phyloP scores from a whole-genome alignment of 176 grass and related monocot species.

The Phragmites australis region DNA sequence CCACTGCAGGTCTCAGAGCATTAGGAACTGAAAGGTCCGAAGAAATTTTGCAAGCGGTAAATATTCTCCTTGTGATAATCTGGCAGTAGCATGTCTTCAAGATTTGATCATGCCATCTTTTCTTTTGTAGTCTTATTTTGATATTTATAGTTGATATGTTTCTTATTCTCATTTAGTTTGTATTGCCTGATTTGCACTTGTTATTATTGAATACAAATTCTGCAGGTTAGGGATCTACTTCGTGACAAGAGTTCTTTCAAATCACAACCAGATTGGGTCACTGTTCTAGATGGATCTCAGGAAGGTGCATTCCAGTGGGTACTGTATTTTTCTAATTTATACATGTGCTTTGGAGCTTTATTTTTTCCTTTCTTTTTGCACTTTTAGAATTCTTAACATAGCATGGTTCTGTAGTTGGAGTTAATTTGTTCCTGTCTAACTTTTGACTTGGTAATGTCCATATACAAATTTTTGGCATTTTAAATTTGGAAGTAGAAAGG shows the following conservation, averaged over 20 bases:
- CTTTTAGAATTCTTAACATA: not conserved
- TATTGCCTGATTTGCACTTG: not conserved
- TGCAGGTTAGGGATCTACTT: slow-evolving; percentile 89
- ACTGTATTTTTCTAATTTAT: slow-evolving; percentile 34
- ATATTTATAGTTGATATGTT: not conserved
- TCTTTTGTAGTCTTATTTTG: slow-evolving; percentile 21
- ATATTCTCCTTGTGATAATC: slow-evolving; percentile 34
- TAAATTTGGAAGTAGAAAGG: slow-evolving; percentile 30
- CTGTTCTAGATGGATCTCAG: slow-evolving; percentile 92
- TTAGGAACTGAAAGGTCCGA: slow-evolving; percentile 81
- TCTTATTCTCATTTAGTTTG: not conserved
- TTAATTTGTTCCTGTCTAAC: not conserved
- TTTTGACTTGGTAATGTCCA: slow-evolving; percentile 7
- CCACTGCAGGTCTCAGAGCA: slow-evolving; percentile 94
- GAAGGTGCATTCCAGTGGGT: slow-evolving; percentile 99
- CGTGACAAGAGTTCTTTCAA: slow-evolving; percentile 84
- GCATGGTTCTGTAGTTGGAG: slow-evolving; percentile 5
- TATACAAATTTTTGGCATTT: not conserved
- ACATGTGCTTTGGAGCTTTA: not conserved
- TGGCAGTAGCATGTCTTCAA: slow-evolving; percentile 28
- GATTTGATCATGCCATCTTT: slow-evolving; percentile 15
- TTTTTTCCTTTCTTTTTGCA: not conserved
- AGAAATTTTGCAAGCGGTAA: slow-evolving; percentile 95
- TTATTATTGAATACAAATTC: slow-evolving; percentile 30
- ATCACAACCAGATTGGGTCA: slow-evolving; percentile 86